Percentiles rank a stretch among this genome's conserved stretches.
Evolutionary conservation across 2,329 filamentous ascomycete genomes (phyloP).

Genomic region (Fusarium secorum): DNA sequence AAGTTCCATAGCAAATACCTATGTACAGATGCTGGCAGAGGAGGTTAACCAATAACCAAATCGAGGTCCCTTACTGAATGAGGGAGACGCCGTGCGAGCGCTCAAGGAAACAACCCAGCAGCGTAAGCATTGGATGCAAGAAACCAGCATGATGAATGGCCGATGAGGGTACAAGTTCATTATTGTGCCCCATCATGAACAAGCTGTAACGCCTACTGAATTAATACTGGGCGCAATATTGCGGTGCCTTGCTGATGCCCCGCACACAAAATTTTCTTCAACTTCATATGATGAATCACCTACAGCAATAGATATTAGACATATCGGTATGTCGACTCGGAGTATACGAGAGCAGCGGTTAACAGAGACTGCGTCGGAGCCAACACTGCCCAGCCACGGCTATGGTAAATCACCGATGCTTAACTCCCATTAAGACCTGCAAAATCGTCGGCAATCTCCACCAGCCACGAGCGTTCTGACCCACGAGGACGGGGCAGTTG

Average conservation of each 20-base stretch:
- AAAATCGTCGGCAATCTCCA: slow-evolving; percentile 30
- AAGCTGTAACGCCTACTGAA: slow-evolving; percentile 18
- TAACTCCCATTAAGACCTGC: slow-evolving; percentile 14
- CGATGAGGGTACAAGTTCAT: slow-evolving; percentile 18
- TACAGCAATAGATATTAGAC: background rate
- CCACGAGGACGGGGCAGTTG: slow-evolving; percentile 17
- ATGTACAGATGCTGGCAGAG: background rate
- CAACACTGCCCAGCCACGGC: slow-evolving; percentile 18
- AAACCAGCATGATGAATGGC: slow-evolving; percentile 13
- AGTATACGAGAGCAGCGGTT: background rate
- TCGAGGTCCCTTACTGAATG: slow-evolving; percentile 11
- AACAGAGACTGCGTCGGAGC: background rate
- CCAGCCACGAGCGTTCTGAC: slow-evolving; percentile 29
- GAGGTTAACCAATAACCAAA: slow-evolving; percentile 1
- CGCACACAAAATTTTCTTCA: slow-evolving; percentile 9
- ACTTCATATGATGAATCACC: background rate
- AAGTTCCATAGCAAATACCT: background rate
- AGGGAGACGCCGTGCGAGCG: slow-evolving; percentile 19
- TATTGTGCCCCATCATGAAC: slow-evolving; percentile 8
- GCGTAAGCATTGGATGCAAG: slow-evolving; percentile 9
- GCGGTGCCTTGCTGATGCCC: slow-evolving; percentile 29
- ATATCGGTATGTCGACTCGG: background rate
- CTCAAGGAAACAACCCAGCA: background rate
- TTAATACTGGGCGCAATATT: slow-evolving; percentile 27
- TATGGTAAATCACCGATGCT: slow-evolving; percentile 30